phyloP scores from a whole-genome alignment of 2,329 filamentous ascomycete genomes.

The Diaporthe sp. region DNA sequence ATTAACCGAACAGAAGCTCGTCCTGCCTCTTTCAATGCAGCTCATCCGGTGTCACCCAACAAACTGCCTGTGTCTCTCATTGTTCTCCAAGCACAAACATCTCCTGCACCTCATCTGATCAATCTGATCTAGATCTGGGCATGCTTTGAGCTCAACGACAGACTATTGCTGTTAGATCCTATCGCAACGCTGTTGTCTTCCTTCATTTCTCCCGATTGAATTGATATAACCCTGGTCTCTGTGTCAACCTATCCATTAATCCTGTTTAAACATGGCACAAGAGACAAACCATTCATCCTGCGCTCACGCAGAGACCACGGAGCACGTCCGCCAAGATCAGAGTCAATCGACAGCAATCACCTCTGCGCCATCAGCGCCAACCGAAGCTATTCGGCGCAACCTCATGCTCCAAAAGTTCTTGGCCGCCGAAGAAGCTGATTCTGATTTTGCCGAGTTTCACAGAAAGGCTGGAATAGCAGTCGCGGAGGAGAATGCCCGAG shows the following conservation, averaged over 20 bases:
- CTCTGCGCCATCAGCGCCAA: background rate
- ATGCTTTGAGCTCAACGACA: too few species aligned
- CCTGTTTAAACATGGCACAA: background rate
- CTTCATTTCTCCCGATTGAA: background rate
- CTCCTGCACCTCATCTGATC: background rate
- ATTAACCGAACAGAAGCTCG: background rate
- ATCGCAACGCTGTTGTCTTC: background rate
- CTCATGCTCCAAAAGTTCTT: background rate
- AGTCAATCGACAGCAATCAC: background rate
- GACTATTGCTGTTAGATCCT: background rate
- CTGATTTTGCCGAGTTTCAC: background rate
- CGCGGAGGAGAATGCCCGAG: background rate
- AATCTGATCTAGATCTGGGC: background rate
- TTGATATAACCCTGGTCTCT: background rate
- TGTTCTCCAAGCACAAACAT: background rate
- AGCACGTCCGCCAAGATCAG: background rate
- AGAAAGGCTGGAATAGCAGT: background rate
- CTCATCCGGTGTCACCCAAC: background rate
- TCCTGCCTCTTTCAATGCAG: background rate
- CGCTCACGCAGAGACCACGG: background rate
- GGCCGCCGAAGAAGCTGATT: background rate
- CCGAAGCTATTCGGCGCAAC: background rate
- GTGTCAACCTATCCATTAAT: background rate
- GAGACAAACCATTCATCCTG: background rate
- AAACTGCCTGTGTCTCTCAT: background rate